Evolutionary conservation across 805 yeast genomes (phyloP).

Genomic region (Candida succiphila): DNA sequence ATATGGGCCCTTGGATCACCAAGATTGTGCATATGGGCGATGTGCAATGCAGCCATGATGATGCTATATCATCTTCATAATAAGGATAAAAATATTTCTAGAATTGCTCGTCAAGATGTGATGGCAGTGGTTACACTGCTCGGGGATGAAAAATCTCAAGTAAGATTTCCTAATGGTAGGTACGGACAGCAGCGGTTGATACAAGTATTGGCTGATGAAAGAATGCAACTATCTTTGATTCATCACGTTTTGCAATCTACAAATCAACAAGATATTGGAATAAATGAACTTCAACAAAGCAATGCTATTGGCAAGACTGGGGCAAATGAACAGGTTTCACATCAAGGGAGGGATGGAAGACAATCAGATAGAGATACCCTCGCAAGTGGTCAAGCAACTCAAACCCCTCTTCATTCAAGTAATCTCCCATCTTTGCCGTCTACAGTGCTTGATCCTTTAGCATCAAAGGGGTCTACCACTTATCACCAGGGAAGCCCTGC

Average conservation of each 20-base stretch:
- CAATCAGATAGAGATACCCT: no score
- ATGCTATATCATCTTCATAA: constrained; percentile 48
- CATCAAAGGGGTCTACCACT: no score
- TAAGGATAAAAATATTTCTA: constrained; percentile 23
- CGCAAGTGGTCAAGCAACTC: no score
- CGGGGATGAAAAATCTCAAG: no score
- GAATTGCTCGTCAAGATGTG: constrained; percentile 27
- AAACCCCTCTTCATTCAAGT: no score
- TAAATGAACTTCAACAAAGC: no score
- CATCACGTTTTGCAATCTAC: constrained; percentile 8
- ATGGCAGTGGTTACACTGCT: constrained; percentile 24
- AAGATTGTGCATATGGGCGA: constrained; percentile 32
- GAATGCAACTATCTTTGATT: constrained; percentile 21
- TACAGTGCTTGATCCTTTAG: no score
- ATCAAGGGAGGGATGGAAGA: no score
- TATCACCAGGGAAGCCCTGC: no score
- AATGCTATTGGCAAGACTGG: no score
- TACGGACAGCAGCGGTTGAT: constrained; percentile 25
- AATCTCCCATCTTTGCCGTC: no score
- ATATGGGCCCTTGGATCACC: constrained; percentile 31
- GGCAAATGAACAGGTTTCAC: no score
- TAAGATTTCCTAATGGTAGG: neutral
- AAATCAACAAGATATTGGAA: neutral
- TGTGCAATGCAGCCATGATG: constrained; percentile 42
- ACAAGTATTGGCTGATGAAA: constrained; percentile 30